Conservation (phyloP, 2,329 filamentous ascomycete species). For the Teratosphaeria viscida region DNA sequence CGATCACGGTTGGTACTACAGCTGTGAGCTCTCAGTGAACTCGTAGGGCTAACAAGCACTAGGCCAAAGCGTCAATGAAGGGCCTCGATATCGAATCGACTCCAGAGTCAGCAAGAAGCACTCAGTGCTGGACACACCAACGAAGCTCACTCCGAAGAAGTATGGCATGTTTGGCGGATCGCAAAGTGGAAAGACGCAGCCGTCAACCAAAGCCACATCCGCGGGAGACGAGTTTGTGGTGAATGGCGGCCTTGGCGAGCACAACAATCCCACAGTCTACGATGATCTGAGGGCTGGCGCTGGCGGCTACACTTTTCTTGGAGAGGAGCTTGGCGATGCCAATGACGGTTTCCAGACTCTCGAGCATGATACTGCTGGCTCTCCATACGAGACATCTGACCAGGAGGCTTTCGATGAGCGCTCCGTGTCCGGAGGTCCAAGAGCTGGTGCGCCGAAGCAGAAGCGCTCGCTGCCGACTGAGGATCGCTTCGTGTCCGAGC, state of each 20-base stretch:
- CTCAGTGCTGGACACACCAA: conserved; percentile 2
- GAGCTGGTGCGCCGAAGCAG: neutral
- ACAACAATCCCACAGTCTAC: neutral
- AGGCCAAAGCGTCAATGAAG: neutral
- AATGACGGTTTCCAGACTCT: neutral
- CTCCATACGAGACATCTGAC: neutral
- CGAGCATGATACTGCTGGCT: neutral
- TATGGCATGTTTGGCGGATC: conserved; percentile 6
- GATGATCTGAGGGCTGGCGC: neutral
- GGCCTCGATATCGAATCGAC: neutral
- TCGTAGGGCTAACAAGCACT: neutral
- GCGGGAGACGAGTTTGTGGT: neutral
- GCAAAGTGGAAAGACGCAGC: neutral
- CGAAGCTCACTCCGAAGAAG: conserved; percentile 9
- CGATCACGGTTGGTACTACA: neutral
- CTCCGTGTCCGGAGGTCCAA: neutral
- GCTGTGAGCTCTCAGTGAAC: neutral
- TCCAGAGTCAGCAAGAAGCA: conserved; percentile 8
- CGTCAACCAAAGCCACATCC: neutral
- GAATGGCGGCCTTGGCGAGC: neutral
- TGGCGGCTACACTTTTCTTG: neutral
- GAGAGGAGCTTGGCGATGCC: neutral
- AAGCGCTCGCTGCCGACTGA: neutral
- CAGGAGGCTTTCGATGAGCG: neutral
- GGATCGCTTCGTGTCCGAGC: neutral